These are phyloP conservation scores for Aulographum hederae DNA, from an alignment of 2,329 filamentous ascomycete genomes.

Conservation along the genomic window DNA sequence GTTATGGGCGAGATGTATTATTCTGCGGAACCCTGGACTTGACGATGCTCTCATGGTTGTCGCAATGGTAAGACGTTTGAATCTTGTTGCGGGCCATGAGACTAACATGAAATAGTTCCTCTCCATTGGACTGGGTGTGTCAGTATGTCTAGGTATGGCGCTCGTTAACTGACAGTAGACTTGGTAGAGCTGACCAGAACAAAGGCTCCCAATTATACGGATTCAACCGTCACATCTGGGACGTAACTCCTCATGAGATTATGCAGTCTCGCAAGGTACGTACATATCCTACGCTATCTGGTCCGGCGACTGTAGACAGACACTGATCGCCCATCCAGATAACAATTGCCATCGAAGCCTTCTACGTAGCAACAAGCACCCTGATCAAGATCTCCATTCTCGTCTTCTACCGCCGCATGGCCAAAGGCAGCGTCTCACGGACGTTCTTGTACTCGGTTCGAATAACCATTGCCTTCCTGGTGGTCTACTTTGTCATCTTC, in stretches of 20 bases:
- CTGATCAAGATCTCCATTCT: conserved; percentile 16
- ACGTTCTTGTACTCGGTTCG: conserved; percentile 19
- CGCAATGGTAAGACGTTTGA: conserved; percentile 17
- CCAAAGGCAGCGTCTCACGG: conserved; percentile 14
- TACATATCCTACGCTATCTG: neutral
- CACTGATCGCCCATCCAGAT: conserved; percentile 6
- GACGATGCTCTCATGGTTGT: conserved; percentile 28
- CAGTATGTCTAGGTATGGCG: conserved; percentile 5
- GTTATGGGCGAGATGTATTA: conserved; percentile 25
- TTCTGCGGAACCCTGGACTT: conserved; percentile 26
- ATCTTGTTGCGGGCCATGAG: neutral
- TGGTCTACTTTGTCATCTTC: conserved; percentile 20
- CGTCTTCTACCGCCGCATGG: conserved; percentile 24
- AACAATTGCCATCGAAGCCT: conserved; percentile 7
- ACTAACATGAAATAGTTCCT: conserved; percentile 6
- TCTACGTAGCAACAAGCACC: conserved; percentile 12
- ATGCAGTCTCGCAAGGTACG: conserved; percentile 3
- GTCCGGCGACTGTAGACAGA: conserved; percentile 11
- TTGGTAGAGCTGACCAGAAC: neutral
- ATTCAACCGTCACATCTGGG: conserved; percentile 5
- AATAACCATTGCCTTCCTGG: conserved; percentile 18
- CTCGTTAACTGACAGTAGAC: neutral
- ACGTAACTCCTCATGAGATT: conserved; percentile 1
- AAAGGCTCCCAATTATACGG: conserved; percentile 3
- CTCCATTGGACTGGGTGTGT: conserved; percentile 14